Base-by-base conservation (phyloP, 176 grass and related monocot species). In the Oryza officinalis region DNA sequence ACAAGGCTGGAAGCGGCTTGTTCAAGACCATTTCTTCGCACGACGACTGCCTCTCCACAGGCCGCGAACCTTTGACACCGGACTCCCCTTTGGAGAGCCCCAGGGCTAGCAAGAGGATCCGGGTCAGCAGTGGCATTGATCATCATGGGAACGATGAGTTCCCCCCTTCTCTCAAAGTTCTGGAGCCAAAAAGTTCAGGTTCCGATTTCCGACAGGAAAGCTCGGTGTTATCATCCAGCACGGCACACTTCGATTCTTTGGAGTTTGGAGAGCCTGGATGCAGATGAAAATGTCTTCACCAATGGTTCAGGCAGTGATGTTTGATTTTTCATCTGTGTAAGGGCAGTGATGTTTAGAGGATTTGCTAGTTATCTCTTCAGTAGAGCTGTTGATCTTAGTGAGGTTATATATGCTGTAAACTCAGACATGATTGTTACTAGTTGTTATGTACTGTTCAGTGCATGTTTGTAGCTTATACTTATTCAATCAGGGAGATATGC, bases 251-350 rank as follows among this genome's bases (percentile, higher is more conserved):
- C 13, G 26, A 78, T 86, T 43, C 79, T 25, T 79, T 27, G 8
- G 63, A 15, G 1, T 25, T 79, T 27, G 8, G 63, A 15, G 1
- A 10, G 49, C 59, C 3, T 43, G 23, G 38, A 38, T 61, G 67
- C 26, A n/a, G 28, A n/a, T 28, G 14, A 38, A 32, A 79, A 86
- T 35, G 33, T 57, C 1, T 67, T 86, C 30, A 28, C 12, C 5
- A 90, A 76, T 85, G 82, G 35, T 76, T 57, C 65, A 52, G 82
- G 82, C 9, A 76, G 37, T 28, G 77, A 85, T 27, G 54, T 71
- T 27, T 89, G 82, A 89, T 69, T 35, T 35, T 33, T 43, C 31
- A 7, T 35, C 18, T 28, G 69, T 28, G 69, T 45, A 83, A 83
- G 26, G 3, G 10, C 13, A 27, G 20, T 72, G 52, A 18, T 47